Evolutionary conservation across 2,329 filamentous ascomycete species (phyloP), one percentile per base, ranked within the genome.

Genomic region (Monosporascus sp.): DNA sequence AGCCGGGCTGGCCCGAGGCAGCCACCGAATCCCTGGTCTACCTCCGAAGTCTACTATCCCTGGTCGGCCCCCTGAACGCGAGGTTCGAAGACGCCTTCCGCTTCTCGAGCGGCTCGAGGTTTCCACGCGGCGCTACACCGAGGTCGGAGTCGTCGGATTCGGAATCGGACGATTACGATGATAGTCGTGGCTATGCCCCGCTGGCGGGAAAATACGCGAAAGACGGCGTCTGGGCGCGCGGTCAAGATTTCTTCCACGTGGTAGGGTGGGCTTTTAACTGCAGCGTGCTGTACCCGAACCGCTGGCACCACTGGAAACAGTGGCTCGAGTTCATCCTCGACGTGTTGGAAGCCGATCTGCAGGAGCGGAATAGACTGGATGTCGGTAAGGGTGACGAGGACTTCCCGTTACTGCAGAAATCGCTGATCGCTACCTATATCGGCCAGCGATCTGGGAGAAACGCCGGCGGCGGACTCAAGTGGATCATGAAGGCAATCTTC

Each of bases 221-320:
- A 49, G 74, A 83, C 44, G 86, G 87, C 31, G 58, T 97, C 2
- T 96, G 89, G 83, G 74, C 74, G 17, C 80, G 82, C n/a, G 89
- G 87, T 1, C 85, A 89, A 56, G 90, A 96, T 65, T 95, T 97
- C 63, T 99, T 94, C 90, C 81, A 85, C 43, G 82, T 89, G 0
- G 80, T 94, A 0, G 94, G 93, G 3, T 97, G 94, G 94, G 88
- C 89, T 0, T 91, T 97, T 68, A 94, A 93, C 66, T 97, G 93
- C 72, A 92, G 90, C 50, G 79, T 88, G 2, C 69, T 80, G 35
- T 78, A 93, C 60, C 84, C 84, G 1, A 78, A 81, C 41, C 80
- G 93, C 20, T 97, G 94, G 93, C 79, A 77, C 49, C 80, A 85
- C 64, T 97, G 92, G 91, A 84, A 80, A 61, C 71, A 83, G 7